Evolutionary conservation across 148 eudicot species (phyloP).

Genomic region (Nepenthes mirabilis): DNA sequence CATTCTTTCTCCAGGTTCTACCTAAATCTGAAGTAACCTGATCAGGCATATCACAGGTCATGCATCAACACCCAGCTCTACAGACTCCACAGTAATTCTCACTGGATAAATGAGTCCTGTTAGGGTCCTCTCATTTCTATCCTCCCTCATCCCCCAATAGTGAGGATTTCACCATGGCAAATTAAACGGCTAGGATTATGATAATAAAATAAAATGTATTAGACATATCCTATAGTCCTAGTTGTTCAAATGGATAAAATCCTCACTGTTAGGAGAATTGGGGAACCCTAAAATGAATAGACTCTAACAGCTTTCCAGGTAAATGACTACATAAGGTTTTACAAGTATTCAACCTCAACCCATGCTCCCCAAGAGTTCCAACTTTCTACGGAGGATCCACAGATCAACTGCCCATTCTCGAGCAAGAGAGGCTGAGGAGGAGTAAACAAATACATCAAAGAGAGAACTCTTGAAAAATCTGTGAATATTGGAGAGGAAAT

Average conservation of each 20-base stretch:
- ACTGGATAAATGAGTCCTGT: too few species aligned
- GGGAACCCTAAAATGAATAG: too few species aligned
- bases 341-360: slow-evolving; percentile 51
- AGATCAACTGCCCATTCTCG: slow-evolving; percentile 61
- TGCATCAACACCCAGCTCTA: neutral
- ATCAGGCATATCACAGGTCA: neutral
- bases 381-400: slow-evolving; percentile 97
- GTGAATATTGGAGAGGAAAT: neutral
- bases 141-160: too few species aligned
- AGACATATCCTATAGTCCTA: too few species aligned
- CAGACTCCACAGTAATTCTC: neutral
- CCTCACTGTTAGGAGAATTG: too few species aligned
- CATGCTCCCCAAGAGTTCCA: slow-evolving; percentile 99
- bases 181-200: too few species aligned
- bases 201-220: too few species aligned
- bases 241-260: too few species aligned
- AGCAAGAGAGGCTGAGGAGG: slow-evolving; percentile 65
- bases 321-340: neutral
- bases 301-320: neutral
- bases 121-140: too few species aligned
- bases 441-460: neutral
- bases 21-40: slow-evolving; percentile 71
- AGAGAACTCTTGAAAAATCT: neutral
- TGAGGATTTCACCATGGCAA: too few species aligned
- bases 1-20: slow-evolving; percentile 72